Conservation (phyloP, 768 basidiomycete genomes). For the Neoboletus magnificus region DNA sequence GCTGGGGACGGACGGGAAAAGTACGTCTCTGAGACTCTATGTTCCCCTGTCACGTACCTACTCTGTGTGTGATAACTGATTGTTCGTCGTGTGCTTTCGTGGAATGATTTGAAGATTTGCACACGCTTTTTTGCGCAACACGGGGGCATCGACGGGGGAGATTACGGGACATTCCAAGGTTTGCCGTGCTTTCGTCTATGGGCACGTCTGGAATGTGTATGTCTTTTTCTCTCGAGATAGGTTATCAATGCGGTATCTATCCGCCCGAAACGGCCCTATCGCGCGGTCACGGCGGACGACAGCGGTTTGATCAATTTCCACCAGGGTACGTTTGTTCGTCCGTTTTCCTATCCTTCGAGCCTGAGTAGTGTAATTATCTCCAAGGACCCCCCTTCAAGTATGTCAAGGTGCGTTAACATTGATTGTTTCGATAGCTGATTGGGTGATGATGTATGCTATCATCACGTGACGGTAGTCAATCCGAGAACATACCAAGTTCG, state of each 20-base stretch:
- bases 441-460: neutral
- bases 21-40: conserved; percentile 38
- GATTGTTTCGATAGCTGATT: neutral
- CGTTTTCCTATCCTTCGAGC: neutral
- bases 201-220: neutral
- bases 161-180: conserved; percentile 91
- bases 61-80: neutral
- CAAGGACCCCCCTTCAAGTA: conserved; percentile 85
- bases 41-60: neutral
- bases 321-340: conserved; percentile 47
- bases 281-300: conserved; percentile 86
- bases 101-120: conserved; percentile 54
- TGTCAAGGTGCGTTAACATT: conserved; percentile 53
- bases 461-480: conserved; percentile 52
- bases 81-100: neutral
- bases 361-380: neutral
- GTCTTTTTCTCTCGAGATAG: conserved; percentile 34
- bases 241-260: conserved; percentile 86
- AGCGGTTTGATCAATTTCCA: conserved; percentile 81
- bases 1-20: conserved; percentile 92
- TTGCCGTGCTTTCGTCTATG: neutral
- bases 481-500: conserved; percentile 86
- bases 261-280: conserved; percentile 83
- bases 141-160: conserved; percentile 81
- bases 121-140: conserved; percentile 79